Conservation (phyloP, 441 rosid species). For the Hura crepitans region DNA sequence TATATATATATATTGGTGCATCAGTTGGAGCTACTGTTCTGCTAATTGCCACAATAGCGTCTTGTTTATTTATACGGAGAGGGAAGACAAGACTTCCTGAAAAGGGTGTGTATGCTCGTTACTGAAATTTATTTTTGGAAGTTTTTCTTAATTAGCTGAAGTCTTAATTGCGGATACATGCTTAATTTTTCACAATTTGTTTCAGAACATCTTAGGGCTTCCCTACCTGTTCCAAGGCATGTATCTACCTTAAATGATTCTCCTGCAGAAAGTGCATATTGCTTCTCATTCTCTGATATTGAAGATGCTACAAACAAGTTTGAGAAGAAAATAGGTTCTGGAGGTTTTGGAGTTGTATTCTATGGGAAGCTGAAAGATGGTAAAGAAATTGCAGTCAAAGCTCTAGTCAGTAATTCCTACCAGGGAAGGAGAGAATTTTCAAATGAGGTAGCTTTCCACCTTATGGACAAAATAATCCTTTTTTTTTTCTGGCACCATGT, state of each 20-base stretch:
- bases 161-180: slow-evolving; percentile 12
- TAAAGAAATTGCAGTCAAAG: slow-evolving; percentile 92
- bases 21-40: slow-evolving; percentile 72
- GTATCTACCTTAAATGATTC: slow-evolving; percentile 53
- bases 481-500: neutral
- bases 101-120: slow-evolving; percentile 34
- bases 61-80: slow-evolving; percentile 51
- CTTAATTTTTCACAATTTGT: slow-evolving; percentile 23
- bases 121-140: slow-evolving; percentile 16
- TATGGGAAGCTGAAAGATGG: slow-evolving; percentile 80
- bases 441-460: slow-evolving; percentile 60
- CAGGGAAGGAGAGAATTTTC: slow-evolving; percentile 92
- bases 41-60: slow-evolving; percentile 51
- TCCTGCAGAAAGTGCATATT: slow-evolving; percentile 74
- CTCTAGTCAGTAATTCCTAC: slow-evolving; percentile 67
- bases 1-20: slow-evolving; percentile 58
- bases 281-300: slow-evolving; percentile 68
- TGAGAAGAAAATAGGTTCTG: slow-evolving; percentile 90
- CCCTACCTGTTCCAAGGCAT: slow-evolving; percentile 47
- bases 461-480: neutral
- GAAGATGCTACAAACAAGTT: slow-evolving; percentile 69
- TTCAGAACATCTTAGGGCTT: slow-evolving; percentile 37
- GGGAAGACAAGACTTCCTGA: slow-evolving; percentile 43
- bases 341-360: slow-evolving; percentile 92
- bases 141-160: neutral